Conservation (phyloP, 2,329 filamentous ascomycete genomes). For the Pseudocercospora ulei region DNA sequence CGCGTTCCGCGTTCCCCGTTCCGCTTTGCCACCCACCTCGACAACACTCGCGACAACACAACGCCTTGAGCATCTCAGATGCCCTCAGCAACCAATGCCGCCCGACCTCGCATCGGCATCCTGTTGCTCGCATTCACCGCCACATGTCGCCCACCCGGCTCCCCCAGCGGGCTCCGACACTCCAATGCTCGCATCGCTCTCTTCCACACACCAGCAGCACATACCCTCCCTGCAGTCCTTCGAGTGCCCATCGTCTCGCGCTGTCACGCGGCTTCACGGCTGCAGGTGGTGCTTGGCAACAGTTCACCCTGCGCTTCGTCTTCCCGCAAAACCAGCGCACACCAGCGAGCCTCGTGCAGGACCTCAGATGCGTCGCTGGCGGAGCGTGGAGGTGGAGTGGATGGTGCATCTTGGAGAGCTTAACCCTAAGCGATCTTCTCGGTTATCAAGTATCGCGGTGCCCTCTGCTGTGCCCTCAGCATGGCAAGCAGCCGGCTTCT, state of each 20-base stretch:
- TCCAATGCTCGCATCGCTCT: constrained; percentile 30
- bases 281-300: constrained; percentile 17
- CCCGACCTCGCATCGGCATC: constrained; percentile 13
- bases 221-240: constrained; percentile 71
- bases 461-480: constrained; percentile 27
- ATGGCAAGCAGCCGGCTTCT: constrained; percentile 56
- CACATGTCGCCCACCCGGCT: constrained; percentile 21
- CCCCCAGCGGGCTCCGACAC: constrained; percentile 13
- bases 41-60: constrained; percentile 7
- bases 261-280: constrained; percentile 44
- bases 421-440: constrained; percentile 81
- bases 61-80: constrained; percentile 2
- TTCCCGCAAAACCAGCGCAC: constrained; percentile 11
- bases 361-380: constrained; percentile 45
- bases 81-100: constrained; percentile 9
- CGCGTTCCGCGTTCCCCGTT: no score
- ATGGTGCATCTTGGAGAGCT: constrained; percentile 54
- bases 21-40: constrained; percentile 3
- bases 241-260: constrained; percentile 60
- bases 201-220: constrained; percentile 47
- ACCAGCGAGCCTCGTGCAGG: constrained; percentile 46
- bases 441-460: constrained; percentile 49
- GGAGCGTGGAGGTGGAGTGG: constrained; percentile 30
- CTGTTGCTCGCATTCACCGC: constrained; percentile 13
- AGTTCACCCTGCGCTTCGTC: constrained; percentile 30